Base-by-base conservation (phyloP, 2,329 filamentous ascomycete genomes). In the Venturia asperata region DNA sequence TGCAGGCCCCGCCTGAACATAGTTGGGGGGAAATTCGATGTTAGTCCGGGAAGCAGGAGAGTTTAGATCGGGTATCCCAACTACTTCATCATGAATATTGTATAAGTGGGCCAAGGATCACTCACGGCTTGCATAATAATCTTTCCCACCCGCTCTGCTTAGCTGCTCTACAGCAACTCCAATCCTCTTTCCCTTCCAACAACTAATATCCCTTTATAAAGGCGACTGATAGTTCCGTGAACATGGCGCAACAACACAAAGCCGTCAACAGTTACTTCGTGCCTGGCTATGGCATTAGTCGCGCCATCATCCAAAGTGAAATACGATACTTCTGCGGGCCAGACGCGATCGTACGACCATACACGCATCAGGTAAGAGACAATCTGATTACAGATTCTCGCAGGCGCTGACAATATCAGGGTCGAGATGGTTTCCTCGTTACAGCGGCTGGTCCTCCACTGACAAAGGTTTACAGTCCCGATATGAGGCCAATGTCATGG, bases 321-420 rank as follows among this genome's bases (percentile, higher is more conserved):
- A 78, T 78, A 47, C 74, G 75, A 41, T 77, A 77, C 62, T 74
- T 77, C 66, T 78, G 75, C 65, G 76, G 76, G 7, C 75, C 76
- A 30, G 75, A 77, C 68, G 74, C 76, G 11, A 77, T 77, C 47
- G 76, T 77, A 11, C 70, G 76, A 61, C 76, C 75, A 42, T 78
- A 76, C 65, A 76, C 74, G n/a, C 75, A 76, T 63, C 75, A 77
- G 69, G 76, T 77, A 73, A 56, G 69, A 42, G 17, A 41, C 7
- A 4, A 37, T 13, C 5, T 6, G 41, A 24, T 21, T 15, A 21
- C 9, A 6, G n/a, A 19, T 24, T 7, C 62, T n/a, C 11, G 17
- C 30, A 52, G 19, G 27, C 10, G 61, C 45, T 45, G 45, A 64
- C 65, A 43, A 55, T 7, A 15, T 5, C 64, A 78, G 76, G 76